Evolutionary conservation across 306 rosid species (phyloP).

Genomic region (Gastrolobium villosum): DNA sequence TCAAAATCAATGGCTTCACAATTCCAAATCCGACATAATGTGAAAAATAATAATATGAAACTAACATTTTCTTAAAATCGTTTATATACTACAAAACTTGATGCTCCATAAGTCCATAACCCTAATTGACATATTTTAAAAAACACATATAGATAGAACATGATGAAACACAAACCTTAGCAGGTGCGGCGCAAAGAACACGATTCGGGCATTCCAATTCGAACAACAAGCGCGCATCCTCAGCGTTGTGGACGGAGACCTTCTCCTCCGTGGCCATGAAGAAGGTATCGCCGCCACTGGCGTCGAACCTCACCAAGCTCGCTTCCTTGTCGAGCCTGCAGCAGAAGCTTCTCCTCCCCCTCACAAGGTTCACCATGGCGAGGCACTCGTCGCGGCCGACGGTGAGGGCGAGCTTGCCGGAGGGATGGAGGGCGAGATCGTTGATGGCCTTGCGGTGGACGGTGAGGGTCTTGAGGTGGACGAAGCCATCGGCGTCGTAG

Average conservation of each 20-base stretch:
- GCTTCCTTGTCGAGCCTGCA: conserved; percentile 79
- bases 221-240: conserved; percentile 76
- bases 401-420: conserved; percentile 83
- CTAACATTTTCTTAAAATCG: too few species aligned
- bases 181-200: conserved; percentile 71
- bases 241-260: conserved; percentile 78
- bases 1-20: too few species aligned
- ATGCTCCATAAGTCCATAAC: background rate
- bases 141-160: background rate
- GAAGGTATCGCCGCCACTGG: conserved; percentile 65
- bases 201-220: conserved; percentile 68
- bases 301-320: conserved; percentile 63
- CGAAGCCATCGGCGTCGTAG: conserved; percentile 87
- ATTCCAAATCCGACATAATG: too few species aligned
- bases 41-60: too few species aligned
- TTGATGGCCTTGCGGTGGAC: conserved; percentile 75
- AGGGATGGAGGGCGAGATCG: conserved; percentile 84
- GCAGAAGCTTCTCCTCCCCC: conserved; percentile 84
- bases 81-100: background rate
- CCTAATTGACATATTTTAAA: background rate
- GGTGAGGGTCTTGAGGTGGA: conserved; percentile 70
- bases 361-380: conserved; percentile 82
- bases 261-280: conserved; percentile 71
- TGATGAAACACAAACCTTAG: conserved; percentile 56
- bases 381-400: conserved; percentile 80